A percentile compares a stretch with the other conserved stretches of the same genome.
These are phyloP conservation scores for Emergomyces pasteurianus DNA, from an alignment of 2,329 filamentous ascomycete genomes.

Conservation along the genomic window DNA sequence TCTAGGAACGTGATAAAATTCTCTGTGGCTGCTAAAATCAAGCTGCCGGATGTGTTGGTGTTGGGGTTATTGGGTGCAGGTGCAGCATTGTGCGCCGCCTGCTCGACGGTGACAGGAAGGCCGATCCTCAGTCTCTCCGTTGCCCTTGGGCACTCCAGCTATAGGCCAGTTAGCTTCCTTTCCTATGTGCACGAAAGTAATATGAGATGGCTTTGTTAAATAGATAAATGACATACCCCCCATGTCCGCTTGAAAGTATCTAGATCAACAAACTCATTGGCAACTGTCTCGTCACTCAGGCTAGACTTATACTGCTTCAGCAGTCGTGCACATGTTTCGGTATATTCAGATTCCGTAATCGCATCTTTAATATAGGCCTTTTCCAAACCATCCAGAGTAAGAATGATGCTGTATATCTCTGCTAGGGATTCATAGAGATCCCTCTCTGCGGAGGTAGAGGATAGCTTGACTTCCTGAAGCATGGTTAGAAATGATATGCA, in stretches of 20 bases:
- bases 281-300: slow-evolving; percentile 79
- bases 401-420: slow-evolving; percentile 94
- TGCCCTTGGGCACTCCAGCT: slow-evolving; percentile 90
- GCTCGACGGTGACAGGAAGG: slow-evolving; percentile 70
- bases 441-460: slow-evolving; percentile 73
- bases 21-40: slow-evolving; percentile 86
- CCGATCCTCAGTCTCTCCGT: slow-evolving; percentile 87
- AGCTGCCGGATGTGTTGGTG: slow-evolving; percentile 38
- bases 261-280: slow-evolving; percentile 72
- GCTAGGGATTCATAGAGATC: slow-evolving; percentile 93
- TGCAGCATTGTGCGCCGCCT: slow-evolving; percentile 40
- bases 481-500: slow-evolving; percentile 8
- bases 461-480: slow-evolving; percentile 76
- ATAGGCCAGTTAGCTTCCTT: slow-evolving; percentile 7
- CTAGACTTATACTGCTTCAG: slow-evolving; percentile 96
- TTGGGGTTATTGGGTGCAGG: slow-evolving; percentile 17
- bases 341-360: slow-evolving; percentile 82
- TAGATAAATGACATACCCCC: slow-evolving; percentile 52
- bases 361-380: slow-evolving; percentile 96
- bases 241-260: slow-evolving; percentile 87
- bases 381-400: slow-evolving; percentile 88
- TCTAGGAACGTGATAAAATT: slow-evolving; percentile 98
- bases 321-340: slow-evolving; percentile 86
- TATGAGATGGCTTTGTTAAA: background rate
- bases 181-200: background rate